A percentile compares a stretch with the other conserved stretches of the same genome.
phyloP scores from a whole-genome alignment of 1,284 basidiomycete species.

The Ganoderma sinense region DNA sequence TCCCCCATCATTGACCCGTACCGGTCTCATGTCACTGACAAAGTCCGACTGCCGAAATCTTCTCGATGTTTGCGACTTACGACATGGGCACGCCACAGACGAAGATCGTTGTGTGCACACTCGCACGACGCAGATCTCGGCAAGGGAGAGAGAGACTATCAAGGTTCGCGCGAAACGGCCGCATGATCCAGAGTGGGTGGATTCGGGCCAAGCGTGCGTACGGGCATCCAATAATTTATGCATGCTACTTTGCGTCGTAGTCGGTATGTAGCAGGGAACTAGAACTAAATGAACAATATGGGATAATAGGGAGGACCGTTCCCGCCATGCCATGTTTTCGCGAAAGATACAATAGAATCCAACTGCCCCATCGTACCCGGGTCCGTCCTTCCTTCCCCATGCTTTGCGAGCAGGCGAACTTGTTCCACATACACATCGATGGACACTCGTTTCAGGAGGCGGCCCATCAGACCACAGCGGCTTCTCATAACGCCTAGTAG shows the following conservation, averaged over 20 bases:
- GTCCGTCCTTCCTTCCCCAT: conserved; percentile 11
- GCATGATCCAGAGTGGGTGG: not conserved
- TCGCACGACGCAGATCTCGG: conserved; percentile 6
- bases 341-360: conserved; percentile 30
- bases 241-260: not conserved
- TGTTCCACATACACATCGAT: conserved; percentile 7
- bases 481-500: conserved; percentile 50
- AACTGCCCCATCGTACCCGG: conserved; percentile 25
- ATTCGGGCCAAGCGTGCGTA: not conserved
- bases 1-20: not conserved
- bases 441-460: conserved; percentile 5
- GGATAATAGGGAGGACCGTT: conserved; percentile 9
- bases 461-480: conserved; percentile 1
- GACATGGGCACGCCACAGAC: not conserved
- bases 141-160: not conserved
- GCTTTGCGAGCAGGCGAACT: conserved; percentile 9
- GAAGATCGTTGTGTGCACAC: conserved; percentile 4
- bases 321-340: conserved; percentile 26
- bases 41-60: not conserved
- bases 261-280: conserved; percentile 14
- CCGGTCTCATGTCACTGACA: not conserved
- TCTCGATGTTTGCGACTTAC: not conserved
- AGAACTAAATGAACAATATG: conserved; percentile 29
- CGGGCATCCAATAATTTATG: not conserved
- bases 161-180: not conserved